These are phyloP conservation scores for Penicillium goetzii DNA, from an alignment of 495 filamentous ascomycete species.

Conservation along the genomic window DNA sequence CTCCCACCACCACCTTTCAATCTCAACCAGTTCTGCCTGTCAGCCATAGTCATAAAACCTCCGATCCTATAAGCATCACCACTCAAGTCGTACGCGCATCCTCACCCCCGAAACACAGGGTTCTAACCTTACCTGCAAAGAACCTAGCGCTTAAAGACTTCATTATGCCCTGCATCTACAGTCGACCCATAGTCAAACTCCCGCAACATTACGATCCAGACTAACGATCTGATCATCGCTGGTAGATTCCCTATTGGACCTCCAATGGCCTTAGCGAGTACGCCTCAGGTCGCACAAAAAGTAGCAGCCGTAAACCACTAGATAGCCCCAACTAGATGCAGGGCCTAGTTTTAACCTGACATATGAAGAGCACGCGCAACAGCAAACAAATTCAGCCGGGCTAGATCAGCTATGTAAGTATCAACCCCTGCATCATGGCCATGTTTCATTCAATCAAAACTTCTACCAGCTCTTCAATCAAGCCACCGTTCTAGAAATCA, in stretches of 20 bases:
- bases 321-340: background rate
- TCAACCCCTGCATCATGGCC: background rate
- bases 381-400: background rate
- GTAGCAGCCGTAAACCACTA: background rate
- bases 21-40: conserved; percentile 20
- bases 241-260: background rate
- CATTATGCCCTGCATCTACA: background rate
- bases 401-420: background rate
- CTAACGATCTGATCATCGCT: background rate
- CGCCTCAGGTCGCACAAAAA: background rate
- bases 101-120: conserved; percentile 19
- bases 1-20: conserved; percentile 20
- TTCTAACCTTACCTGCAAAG: conserved; percentile 19
- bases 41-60: conserved; percentile 28
- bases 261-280: background rate
- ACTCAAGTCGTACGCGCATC: conserved; percentile 20
- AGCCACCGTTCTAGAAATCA: background rate
- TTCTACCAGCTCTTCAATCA: background rate
- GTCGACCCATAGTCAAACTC: background rate
- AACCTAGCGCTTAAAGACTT: background rate
- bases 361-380: background rate
- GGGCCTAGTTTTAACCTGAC: conserved; percentile 10
- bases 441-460: background rate
- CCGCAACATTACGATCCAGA: background rate
- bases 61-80: conserved; percentile 27